Conservation (phyloP, 352 stramenopile species). For the Pythium plurisporium region DNA sequence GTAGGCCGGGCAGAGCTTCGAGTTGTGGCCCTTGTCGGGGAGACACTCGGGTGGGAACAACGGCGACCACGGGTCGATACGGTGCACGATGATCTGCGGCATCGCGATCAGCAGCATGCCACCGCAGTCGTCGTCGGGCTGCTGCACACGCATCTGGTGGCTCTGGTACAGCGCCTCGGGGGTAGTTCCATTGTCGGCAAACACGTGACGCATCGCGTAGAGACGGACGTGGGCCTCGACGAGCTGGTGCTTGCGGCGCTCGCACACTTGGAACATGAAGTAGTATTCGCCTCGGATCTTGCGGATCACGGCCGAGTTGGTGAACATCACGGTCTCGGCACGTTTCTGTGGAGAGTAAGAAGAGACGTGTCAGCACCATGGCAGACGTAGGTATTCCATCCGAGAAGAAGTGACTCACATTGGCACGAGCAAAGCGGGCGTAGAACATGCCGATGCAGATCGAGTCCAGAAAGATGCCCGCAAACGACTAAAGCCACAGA, state of each 20-base stretch:
- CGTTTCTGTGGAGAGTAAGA: conserved; percentile 63
- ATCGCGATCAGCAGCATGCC: conserved; percentile 81
- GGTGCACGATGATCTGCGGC: conserved; percentile 77
- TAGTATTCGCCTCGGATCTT: conserved; percentile 88
- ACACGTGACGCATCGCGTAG: conserved; percentile 80
- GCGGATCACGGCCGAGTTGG: conserved; percentile 79
- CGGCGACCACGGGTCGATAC: conserved; percentile 83
- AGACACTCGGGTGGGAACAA: conserved; percentile 75
- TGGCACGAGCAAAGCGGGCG: conserved; percentile 72
- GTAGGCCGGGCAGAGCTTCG: too few relatives aligned
- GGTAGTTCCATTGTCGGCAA: conserved; percentile 35
- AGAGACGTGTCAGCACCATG: too few relatives aligned
- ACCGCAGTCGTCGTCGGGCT: conserved; percentile 78
- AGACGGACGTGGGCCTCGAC: conserved; percentile 80
- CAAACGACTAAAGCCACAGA: conserved; percentile 54
- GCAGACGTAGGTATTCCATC: too few relatives aligned
- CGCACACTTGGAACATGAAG: conserved; percentile 91
- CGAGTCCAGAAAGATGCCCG: conserved; percentile 81
- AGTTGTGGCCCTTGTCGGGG: too few relatives aligned
- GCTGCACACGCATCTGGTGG: conserved; percentile 86
- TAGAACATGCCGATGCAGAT: conserved; percentile 89
- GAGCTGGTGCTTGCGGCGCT: conserved; percentile 86
- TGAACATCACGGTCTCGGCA: conserved; percentile 86
- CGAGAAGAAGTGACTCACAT: conserved; percentile 37
- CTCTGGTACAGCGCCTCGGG: conserved; percentile 69